Base-by-base conservation (phyloP, 352 stramenopile genomes). In the Phytophthora idaei region DNA sequence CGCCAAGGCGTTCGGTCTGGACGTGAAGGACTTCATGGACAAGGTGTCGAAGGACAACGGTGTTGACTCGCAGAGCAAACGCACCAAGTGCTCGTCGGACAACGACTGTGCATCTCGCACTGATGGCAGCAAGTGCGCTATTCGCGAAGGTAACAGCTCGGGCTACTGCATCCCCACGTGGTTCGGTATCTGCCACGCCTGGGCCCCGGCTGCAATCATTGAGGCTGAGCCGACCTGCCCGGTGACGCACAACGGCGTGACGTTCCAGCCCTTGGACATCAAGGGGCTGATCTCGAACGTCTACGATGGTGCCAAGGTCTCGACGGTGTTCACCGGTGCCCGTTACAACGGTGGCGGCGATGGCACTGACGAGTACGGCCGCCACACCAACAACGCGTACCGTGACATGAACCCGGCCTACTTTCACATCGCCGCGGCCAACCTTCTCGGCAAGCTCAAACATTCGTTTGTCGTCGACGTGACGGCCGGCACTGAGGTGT, bases 141-240 rank as follows among this genome's bases (percentile, higher is more conserved):
- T 71, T 8, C 76, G 76, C 34, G 42, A 42, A 0, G 71, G 61
- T 0, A 34, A 69, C 28, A 65, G 15, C n/a, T 61, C 48, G 5
- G 78, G 78, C n/a, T 85, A 81, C 56, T 85, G 77, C 45, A 83
- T 86, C 44, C 61, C 67, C 8, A 60, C 49, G 15, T 88, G 79
- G 79, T 81, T 65, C 21, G 79, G 79, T 11, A 82, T 85, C 25
- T 88, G 79, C 48, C 77, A 88, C 57, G 77, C 77, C 12, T 88
- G 74, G 76, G 41, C 74, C 0, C 66, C 73, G 2, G 77, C 74
- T 10, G 60, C 79, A 2, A 76, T 88, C 4, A 37, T 77, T 0
- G 79, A 88, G 36, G 44, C 50, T 0, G 79, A 88, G 47, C 79
- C 79, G 4, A 67, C 69, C 5, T 88, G 79, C 53, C 55, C 73